Conservation (phyloP, 768 basidiomycete genomes). For the Phallus indusiatus region DNA sequence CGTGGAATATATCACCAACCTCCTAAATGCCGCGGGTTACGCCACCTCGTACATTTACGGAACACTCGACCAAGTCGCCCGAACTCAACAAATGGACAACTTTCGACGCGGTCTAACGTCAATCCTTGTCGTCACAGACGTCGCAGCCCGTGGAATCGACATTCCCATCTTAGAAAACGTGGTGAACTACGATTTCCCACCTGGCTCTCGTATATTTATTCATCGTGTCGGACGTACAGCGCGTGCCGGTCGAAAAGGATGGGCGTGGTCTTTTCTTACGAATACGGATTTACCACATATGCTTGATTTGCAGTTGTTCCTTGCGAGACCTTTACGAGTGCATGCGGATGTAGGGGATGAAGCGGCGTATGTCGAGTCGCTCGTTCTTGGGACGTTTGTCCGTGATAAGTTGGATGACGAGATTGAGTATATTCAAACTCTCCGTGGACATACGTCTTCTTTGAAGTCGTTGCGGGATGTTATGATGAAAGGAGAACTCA, state of each 20-base stretch:
- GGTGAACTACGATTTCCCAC: conserved; percentile 96
- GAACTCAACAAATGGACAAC: conserved; percentile 81
- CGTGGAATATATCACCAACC: conserved; percentile 81
- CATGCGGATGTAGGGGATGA: conserved; percentile 39
- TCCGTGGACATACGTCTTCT: conserved; percentile 55
- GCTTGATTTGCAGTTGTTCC: conserved; percentile 87
- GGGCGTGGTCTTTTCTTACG: conserved; percentile 94
- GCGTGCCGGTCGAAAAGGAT: conserved; percentile 86
- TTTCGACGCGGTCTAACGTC: conserved; percentile 75
- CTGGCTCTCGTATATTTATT: conserved; percentile 86
- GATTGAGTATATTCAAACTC: conserved; percentile 62
- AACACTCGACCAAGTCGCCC: conserved; percentile 85
- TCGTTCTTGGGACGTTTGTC: conserved; percentile 77
- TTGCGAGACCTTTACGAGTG: conserved; percentile 67
- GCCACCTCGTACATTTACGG: conserved; percentile 92
- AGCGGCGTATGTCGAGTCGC: conserved; percentile 55
- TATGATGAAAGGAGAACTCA: conserved; percentile 78
- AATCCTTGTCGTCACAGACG: conserved; percentile 93
- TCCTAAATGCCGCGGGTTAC: conserved; percentile 77
- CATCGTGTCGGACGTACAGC: conserved; percentile 97
- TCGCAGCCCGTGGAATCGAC: conserved; percentile 96
- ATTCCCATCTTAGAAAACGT: conserved; percentile 95
- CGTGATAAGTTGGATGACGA: conserved; percentile 76
- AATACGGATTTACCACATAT: conserved; percentile 81
- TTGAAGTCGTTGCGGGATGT: conserved; percentile 65